Evolutionary conservation across 2,329 filamentous ascomycete genomes (phyloP).

Genomic region (Herpomyces periplanetae): DNA sequence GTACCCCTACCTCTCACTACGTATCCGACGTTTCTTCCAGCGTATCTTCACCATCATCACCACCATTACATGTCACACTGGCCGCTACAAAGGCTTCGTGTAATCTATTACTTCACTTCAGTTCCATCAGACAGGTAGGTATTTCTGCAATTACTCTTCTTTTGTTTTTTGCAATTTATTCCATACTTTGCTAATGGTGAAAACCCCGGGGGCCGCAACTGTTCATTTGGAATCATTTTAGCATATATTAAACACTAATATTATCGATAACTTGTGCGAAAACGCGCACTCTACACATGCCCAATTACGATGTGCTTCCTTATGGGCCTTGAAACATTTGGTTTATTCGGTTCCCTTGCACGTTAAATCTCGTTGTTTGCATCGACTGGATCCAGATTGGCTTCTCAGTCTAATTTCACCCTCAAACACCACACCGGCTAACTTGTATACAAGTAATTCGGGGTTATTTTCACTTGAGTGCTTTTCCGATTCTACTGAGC

Average conservation of each 20-base stretch:
- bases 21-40: too few species aligned
- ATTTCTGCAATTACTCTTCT: conserved; percentile 1
- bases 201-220: neutral
- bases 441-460: too few species aligned
- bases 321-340: conserved; percentile 81
- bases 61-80: conserved; percentile 37
- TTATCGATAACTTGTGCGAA: conserved; percentile 36
- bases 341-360: conserved; percentile 28
- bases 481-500: too few species aligned
- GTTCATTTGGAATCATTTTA: conserved; percentile 7
- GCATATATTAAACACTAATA: conserved; percentile 29
- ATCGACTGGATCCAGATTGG: conserved; percentile 39
- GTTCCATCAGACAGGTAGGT: conserved; percentile 52
- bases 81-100: conserved; percentile 48
- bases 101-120: conserved; percentile 57
- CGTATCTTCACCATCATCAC: too few species aligned
- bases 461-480: too few species aligned
- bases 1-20: too few species aligned
- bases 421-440: too few species aligned
- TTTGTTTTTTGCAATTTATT: conserved; percentile 3
- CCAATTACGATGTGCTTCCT: conserved; percentile 38
- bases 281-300: conserved; percentile 46
- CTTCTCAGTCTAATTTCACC: conserved; percentile 39
- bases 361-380: conserved; percentile 33
- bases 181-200: conserved; percentile 1